These are phyloP conservation scores for Penicillium turbatum DNA, from an alignment of 495 filamentous ascomycete genomes.

Conservation along the genomic window DNA sequence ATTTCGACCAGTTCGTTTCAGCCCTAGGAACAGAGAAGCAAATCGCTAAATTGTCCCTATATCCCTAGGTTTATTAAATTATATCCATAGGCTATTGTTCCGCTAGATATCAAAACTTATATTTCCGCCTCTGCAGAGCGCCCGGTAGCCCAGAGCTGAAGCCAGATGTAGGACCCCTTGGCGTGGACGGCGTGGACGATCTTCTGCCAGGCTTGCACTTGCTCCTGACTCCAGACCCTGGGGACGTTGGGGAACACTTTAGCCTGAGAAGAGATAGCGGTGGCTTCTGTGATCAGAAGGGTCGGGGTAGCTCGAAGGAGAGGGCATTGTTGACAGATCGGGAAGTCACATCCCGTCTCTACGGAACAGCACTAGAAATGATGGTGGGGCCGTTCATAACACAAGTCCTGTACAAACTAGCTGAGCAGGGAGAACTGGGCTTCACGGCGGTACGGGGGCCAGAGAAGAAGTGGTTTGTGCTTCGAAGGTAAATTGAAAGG, in stretches of 20 bases:
- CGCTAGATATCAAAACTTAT: too few relatives aligned
- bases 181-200: background rate
- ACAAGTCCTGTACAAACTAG: background rate
- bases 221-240: background rate
- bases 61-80: too few relatives aligned
- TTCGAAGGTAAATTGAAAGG: conserved; percentile 2
- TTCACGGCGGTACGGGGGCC: background rate
- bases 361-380: background rate
- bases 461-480: background rate
- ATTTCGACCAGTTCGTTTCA: too few relatives aligned
- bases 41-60: too few relatives aligned
- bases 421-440: background rate
- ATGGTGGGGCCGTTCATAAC: background rate
- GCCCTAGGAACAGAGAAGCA: too few relatives aligned
- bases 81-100: too few relatives aligned
- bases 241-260: background rate
- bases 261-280: background rate
- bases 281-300: background rate
- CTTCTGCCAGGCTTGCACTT: background rate
- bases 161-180: background rate
- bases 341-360: background rate
- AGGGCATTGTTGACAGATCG: background rate
- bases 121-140: too few relatives aligned
- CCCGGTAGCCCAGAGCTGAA: background rate
- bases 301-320: background rate